These are phyloP conservation scores for Wickerhamomyces ciferrii DNA, from an alignment of 805 yeast species.

Conservation along the genomic window DNA sequence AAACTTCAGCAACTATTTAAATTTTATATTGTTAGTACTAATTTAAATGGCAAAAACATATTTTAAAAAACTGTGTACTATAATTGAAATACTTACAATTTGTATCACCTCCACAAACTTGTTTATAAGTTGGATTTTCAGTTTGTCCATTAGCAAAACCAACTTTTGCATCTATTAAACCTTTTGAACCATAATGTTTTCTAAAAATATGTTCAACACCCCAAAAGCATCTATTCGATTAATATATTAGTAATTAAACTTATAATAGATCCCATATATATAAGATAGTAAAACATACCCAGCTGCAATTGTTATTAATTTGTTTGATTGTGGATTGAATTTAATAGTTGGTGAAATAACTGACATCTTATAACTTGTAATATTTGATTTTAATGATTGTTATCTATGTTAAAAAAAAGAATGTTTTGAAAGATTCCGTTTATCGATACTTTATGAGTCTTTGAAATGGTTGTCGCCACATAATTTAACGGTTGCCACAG, in stretches of 20 bases:
- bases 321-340: conserved; percentile 38
- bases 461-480: too few species aligned
- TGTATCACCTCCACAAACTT: conserved; percentile 76
- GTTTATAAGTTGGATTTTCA: conserved; percentile 52
- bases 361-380: conserved; percentile 5
- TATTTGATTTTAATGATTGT: too few species aligned
- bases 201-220: conserved; percentile 82
- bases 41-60: too few species aligned
- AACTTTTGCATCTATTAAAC: conserved; percentile 71
- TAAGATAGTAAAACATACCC: conserved; percentile 39
- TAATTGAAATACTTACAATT: conserved; percentile 26
- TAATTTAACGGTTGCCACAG: too few species aligned
- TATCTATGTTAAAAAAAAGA: too few species aligned
- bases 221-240: conserved; percentile 58
- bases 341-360: conserved; percentile 33
- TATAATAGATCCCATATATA: too few species aligned
- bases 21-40: background rate
- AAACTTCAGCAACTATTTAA: conserved; percentile 55
- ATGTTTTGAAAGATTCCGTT: too few species aligned
- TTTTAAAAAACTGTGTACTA: too few species aligned
- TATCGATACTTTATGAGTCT: too few species aligned
- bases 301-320: conserved; percentile 55
- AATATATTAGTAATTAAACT: conserved; percentile 25
- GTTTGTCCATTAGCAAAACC: conserved; percentile 84
- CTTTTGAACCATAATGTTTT: conserved; percentile 60